phyloP scores from a whole-genome alignment of 1,284 basidiomycete species.

The Anthracocystis panici-leucophaei region DNA sequence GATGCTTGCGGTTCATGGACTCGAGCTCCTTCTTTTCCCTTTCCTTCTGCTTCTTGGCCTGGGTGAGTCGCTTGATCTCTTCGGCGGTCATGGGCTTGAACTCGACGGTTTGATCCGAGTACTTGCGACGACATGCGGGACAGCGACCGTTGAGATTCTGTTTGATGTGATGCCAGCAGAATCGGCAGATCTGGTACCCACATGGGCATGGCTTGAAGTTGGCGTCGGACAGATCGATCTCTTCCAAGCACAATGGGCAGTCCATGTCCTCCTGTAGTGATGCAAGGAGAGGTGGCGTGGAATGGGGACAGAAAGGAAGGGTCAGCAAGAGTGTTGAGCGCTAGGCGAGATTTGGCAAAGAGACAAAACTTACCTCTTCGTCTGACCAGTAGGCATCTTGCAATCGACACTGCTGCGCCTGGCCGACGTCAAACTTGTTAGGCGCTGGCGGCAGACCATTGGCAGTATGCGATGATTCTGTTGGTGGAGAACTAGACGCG shows the following conservation, averaged over 20 bases:
- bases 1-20: conserved; percentile 83
- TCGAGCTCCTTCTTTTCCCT: conserved; percentile 97
- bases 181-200: conserved; percentile 99
- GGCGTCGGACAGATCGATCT: conserved; percentile 98
- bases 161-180: conserved; percentile 99
- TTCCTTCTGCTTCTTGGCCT: conserved; percentile 95
- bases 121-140: conserved; percentile 93
- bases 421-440: conserved; percentile 60
- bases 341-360: neutral
- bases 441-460: conserved; percentile 62
- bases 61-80: conserved; percentile 93
- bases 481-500: conserved; percentile 21
- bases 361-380: conserved; percentile 75
- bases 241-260: conserved; percentile 97
- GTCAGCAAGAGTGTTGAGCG: conserved; percentile 1
- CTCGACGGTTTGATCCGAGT: conserved; percentile 91
- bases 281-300: neutral
- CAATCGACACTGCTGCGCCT: conserved; percentile 74
- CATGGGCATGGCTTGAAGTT: conserved; percentile 99
- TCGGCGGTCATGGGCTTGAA: conserved; percentile 95
- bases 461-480: conserved; percentile 18
- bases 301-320: neutral
- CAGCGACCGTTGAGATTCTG: conserved; percentile 95
- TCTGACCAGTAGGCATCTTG: conserved; percentile 99
- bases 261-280: conserved; percentile 85